Evolutionary conservation across 2,329 filamentous ascomycete genomes (phyloP).

Genomic region (Ceratocystis ficicola): DNA sequence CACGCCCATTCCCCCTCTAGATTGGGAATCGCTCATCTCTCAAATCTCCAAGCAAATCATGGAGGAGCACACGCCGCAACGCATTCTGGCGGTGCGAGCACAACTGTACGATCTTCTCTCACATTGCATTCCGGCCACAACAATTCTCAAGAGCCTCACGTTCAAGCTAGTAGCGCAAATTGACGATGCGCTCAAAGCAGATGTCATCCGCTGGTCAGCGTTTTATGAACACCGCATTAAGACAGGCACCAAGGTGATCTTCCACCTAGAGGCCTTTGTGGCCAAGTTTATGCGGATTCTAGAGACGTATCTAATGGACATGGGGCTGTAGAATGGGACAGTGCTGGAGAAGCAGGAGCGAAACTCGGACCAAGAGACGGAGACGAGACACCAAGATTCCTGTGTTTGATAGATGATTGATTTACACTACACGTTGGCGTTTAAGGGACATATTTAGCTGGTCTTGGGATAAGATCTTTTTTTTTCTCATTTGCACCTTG

Average conservation of each 20-base stretch:
- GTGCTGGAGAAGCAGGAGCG: neutral
- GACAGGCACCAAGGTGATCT: slow-evolving; percentile 88
- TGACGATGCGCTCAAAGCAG: slow-evolving; percentile 78
- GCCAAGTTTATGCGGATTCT: slow-evolving; percentile 96
- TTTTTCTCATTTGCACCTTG: neutral
- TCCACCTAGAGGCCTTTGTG: slow-evolving; percentile 95
- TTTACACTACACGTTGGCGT: slow-evolving; percentile 11
- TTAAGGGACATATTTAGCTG: neutral
- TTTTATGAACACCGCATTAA: slow-evolving; percentile 96
- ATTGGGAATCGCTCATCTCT: slow-evolving; percentile 87
- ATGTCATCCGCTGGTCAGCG: slow-evolving; percentile 89
- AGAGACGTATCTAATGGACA: slow-evolving; percentile 83
- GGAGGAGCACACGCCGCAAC: slow-evolving; percentile 78
- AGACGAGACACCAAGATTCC: neutral
- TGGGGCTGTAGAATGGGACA: slow-evolving; percentile 46
- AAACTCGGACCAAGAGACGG: neutral
- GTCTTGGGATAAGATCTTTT: neutral
- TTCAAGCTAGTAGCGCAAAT: slow-evolving; percentile 83
- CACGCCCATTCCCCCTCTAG: slow-evolving; percentile 83
- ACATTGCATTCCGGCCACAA: slow-evolving; percentile 92
- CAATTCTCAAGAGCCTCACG: slow-evolving; percentile 84
- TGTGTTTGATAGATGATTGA: slow-evolving; percentile 6
- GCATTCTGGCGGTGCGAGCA: slow-evolving; percentile 75
- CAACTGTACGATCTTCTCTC: slow-evolving; percentile 96
- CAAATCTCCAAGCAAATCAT: slow-evolving; percentile 90